These are phyloP conservation scores for Zea mays DNA, from an alignment of 176 grass and related monocot species.

Conservation along the genomic window DNA sequence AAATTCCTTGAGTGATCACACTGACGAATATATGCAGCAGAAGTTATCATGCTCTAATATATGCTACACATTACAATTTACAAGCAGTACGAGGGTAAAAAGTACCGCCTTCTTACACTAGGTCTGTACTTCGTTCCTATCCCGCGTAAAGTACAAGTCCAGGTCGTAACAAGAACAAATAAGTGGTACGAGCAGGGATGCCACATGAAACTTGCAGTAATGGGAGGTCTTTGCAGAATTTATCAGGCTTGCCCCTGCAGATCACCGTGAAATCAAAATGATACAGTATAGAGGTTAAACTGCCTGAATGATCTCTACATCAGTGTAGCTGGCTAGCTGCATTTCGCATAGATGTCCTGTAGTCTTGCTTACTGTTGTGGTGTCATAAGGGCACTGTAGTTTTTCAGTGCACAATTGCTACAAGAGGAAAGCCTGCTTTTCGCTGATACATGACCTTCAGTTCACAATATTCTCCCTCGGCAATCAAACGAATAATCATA, in stretches of 20 bases:
- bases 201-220: neutral
- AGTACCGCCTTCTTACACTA: slow-evolving; percentile 11
- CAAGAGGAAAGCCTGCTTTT: slow-evolving; percentile 50
- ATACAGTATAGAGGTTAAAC: neutral
- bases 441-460: neutral
- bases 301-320: neutral
- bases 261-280: slow-evolving; percentile 4
- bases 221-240: neutral
- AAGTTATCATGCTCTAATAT: neutral
- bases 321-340: neutral
- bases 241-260: neutral
- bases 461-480: neutral
- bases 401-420: slow-evolving; percentile 48
- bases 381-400: slow-evolving; percentile 26
- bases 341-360: neutral
- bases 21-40: neutral
- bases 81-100: neutral
- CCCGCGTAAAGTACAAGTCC: slow-evolving; percentile 6
- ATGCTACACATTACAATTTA: neutral
- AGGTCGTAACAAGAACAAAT: slow-evolving; percentile 11
- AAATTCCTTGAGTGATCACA: slow-evolving; percentile 2
- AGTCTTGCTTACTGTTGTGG: slow-evolving; percentile 14
- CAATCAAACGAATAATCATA: neutral
- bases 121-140: neutral
- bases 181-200: neutral